Percentiles rank a stretch among this genome's conserved stretches.
Evolutionary conservation across 768 basidiomycete species (phyloP).

Genomic region (Agrocybe chaxingu): DNA sequence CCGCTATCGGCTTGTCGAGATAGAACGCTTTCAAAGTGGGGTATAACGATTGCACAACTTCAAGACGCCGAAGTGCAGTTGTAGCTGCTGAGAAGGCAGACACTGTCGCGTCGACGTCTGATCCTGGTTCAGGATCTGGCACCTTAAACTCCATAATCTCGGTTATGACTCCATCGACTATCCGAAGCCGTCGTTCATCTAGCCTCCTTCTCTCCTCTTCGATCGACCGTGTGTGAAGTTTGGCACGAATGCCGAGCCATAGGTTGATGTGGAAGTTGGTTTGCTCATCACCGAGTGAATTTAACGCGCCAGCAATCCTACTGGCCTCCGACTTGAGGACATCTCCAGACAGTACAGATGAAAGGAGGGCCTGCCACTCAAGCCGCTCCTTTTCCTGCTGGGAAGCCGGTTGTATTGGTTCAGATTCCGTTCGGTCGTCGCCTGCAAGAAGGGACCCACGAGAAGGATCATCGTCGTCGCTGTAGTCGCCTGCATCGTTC

Average conservation of each 20-base stretch:
- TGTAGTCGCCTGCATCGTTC: constrained; percentile 65
- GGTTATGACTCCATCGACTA: constrained; percentile 79
- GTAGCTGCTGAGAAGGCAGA: constrained; percentile 62
- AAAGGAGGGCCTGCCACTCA: constrained; percentile 95
- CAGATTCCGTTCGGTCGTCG: constrained; percentile 48
- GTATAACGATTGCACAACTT: constrained; percentile 83
- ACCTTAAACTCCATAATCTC: constrained; percentile 81
- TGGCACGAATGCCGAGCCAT: constrained; percentile 91
- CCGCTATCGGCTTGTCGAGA: constrained; percentile 70
- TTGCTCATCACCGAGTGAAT: constrained; percentile 67
- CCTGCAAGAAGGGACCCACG: constrained; percentile 35
- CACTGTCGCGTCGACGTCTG: constrained; percentile 30
- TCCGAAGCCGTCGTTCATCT: constrained; percentile 79
- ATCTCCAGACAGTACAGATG: constrained; percentile 90
- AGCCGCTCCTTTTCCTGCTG: constrained; percentile 76
- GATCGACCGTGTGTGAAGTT: constrained; percentile 72
- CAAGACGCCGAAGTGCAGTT: constrained; percentile 67
- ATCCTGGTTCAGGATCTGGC: constrained; percentile 28
- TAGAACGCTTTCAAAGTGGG: constrained; percentile 80
- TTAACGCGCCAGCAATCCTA: constrained; percentile 79
- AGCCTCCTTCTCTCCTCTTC: constrained; percentile 80
- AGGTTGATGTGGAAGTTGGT: constrained; percentile 64
- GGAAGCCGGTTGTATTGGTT: constrained; percentile 64
- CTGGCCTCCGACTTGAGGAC: constrained; percentile 95
- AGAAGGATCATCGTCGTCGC: constrained; percentile 69